These are phyloP conservation scores for Globisporangium rhizosaccharum DNA, from an alignment of 352 stramenopile species.

Conservation along the genomic window DNA sequence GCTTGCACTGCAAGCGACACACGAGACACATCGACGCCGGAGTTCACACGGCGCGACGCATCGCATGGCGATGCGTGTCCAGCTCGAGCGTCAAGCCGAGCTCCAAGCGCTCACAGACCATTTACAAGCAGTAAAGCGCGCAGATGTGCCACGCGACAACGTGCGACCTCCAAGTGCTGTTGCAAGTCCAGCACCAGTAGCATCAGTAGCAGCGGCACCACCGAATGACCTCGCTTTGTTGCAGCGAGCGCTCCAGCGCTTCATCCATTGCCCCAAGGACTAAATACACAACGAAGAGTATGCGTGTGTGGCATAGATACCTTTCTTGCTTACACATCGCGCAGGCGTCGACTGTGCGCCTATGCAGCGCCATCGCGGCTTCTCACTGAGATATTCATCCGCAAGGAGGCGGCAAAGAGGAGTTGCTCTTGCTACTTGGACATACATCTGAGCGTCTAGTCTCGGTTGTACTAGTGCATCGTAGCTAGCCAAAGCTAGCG, in stretches of 20 bases:
- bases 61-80: conserved; percentile 32
- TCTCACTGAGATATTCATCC: too few species aligned
- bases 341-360: too few species aligned
- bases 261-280: conserved; percentile 13
- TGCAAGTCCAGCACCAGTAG: background rate
- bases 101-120: conserved; percentile 22
- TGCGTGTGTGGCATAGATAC: too few species aligned
- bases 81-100: conserved; percentile 37
- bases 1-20: conserved; percentile 1
- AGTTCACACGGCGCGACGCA: conserved; percentile 7
- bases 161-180: conserved; percentile 4
- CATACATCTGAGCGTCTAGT: too few species aligned
- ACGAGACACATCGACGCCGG: background rate
- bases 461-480: too few species aligned
- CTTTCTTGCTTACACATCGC: too few species aligned
- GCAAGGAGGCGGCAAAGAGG: too few species aligned
- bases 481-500: too few species aligned
- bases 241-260: conserved; percentile 13
- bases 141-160: background rate
- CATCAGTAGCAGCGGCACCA: background rate
- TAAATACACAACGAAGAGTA: too few species aligned
- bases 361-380: too few species aligned
- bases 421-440: too few species aligned
- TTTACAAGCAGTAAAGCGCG: conserved; percentile 2
- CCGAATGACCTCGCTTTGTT: conserved; percentile 6